Conservation (phyloP, 2,329 filamentous ascomycete species). For the Trichoderma arundinaceum region DNA sequence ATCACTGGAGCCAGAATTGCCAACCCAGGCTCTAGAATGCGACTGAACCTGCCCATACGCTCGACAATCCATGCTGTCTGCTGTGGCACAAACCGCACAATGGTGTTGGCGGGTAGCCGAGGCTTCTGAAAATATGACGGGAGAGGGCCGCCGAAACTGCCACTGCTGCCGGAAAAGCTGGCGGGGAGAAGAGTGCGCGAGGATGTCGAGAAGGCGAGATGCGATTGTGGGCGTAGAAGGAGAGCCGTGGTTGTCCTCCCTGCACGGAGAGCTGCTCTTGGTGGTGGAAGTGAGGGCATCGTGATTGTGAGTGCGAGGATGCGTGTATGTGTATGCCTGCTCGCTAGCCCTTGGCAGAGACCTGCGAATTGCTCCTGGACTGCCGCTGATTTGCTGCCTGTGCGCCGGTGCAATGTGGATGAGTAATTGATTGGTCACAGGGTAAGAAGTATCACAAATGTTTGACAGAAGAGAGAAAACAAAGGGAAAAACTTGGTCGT, state of each 20-base stretch:
- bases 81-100: conserved; percentile 97
- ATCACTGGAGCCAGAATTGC: conserved; percentile 88
- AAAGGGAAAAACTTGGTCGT: conserved; percentile 8
- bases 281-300: conserved; percentile 42
- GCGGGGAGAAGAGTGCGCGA: conserved; percentile 43
- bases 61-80: conserved; percentile 99
- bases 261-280: conserved; percentile 41
- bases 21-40: conserved; percentile 89
- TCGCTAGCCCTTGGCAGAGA: neutral
- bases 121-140: conserved; percentile 81
- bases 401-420: neutral
- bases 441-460: neutral
- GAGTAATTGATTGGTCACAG: neutral
- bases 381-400: neutral
- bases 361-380: conserved; percentile 1
- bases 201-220: conserved; percentile 42
- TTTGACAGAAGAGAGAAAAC: neutral
- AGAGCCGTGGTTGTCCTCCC: conserved; percentile 20
- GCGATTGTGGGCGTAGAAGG: conserved; percentile 30
- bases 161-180: conserved; percentile 38
- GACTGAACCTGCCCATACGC: conserved; percentile 97
- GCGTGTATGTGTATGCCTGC: conserved; percentile 9
- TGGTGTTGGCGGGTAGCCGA: conserved; percentile 85
- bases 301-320: neutral
- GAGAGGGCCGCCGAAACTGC: conserved; percentile 43